Base-by-base conservation (phyloP, 257 asterid genomes). In the Nyctanthes arbortristis region DNA sequence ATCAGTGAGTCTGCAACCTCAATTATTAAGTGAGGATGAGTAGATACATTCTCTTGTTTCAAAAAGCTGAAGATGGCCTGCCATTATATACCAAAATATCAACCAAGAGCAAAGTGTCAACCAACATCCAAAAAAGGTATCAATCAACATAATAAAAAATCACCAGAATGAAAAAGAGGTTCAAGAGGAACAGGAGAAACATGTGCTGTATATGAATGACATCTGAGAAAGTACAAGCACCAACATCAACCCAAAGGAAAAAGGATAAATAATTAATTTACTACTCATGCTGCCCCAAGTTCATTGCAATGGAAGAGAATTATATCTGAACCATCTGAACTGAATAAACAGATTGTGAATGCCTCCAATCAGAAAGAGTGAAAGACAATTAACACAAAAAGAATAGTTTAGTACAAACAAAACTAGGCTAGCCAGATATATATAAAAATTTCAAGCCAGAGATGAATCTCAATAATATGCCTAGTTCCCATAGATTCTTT, bases 1-100 rank as follows among this genome's bases (percentile, higher is more conserved):
- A 78, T 75, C 39, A 90, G 68, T 60, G 96, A 76, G 79, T 84
- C 90, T 22, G 92, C 97, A 40, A 88, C 82, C 64, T 81, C 90
- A 49, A 82, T 61, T 47, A 88, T 77, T 78, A 88, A 72, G 71
- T 78, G 72, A 56, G 80, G 79, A 64, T 78, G 78, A 68, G 71
- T 72, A 76, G 76, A 59, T 72, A 80, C 80, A 67, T 79, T 65
- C 74, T 76, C 82, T 59, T 61, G 75, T 72, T 69, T 77, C 67
- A 88, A 67, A 63, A 32, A 73, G 68, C 65, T 52, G 84, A 90
- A 90, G 68, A 72, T 68, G 72, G 68, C 93, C 90, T 87, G 55
- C 61, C 66, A 72, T 69, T 63, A 74, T 71, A 71, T 62, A 39
- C 59, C 8, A 54, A 78, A 68, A 39, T 74, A 45, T 70, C 66